Conservation (phyloP, 352 stramenopile genomes). For the Globisporangium megalacanthum region DNA sequence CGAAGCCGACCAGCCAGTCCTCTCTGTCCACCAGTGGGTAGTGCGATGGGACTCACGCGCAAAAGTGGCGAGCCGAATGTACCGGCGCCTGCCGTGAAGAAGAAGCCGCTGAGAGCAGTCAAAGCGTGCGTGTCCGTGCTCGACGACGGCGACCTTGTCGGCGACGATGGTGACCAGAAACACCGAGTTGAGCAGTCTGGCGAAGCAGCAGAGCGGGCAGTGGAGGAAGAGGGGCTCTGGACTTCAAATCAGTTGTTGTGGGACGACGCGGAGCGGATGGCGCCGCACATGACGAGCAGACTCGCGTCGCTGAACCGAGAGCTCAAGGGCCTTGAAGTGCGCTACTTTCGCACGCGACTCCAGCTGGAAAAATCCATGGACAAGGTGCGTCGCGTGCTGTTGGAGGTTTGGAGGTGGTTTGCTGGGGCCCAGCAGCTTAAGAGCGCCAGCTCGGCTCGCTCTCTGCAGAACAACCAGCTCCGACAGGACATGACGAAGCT, state of each 20-base stretch:
- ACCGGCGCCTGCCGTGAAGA: not conserved
- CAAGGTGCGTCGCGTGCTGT: constrained; percentile 28
- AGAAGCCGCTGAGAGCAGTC: constrained; percentile 1
- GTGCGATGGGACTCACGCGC: not conserved
- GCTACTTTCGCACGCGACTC: constrained; percentile 73
- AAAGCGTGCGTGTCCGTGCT: not conserved
- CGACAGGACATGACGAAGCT: constrained; percentile 47
- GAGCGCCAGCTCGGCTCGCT: not conserved
- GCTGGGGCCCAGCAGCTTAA: not conserved
- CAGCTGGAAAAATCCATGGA: constrained; percentile 63
- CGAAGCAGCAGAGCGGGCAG: constrained; percentile 3
- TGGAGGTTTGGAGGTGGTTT: not conserved
- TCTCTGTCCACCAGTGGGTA: not conserved
- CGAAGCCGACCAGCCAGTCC: too few relatives aligned
- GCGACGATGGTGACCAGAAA: not conserved
- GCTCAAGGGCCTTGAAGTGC: constrained; percentile 63
- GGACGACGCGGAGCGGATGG: constrained; percentile 27
- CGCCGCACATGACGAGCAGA: constrained; percentile 41
- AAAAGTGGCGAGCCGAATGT: not conserved
- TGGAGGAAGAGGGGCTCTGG: not conserved
- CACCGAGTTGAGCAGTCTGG: not conserved
- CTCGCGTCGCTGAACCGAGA: constrained; percentile 62
- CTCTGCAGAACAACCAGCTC: constrained; percentile 44
- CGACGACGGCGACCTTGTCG: not conserved
- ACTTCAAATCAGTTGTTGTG: constrained; percentile 18